These are phyloP conservation scores for Penicillium sp. DNA, from an alignment of 2,329 filamentous ascomycete species.

Conservation along the genomic window DNA sequence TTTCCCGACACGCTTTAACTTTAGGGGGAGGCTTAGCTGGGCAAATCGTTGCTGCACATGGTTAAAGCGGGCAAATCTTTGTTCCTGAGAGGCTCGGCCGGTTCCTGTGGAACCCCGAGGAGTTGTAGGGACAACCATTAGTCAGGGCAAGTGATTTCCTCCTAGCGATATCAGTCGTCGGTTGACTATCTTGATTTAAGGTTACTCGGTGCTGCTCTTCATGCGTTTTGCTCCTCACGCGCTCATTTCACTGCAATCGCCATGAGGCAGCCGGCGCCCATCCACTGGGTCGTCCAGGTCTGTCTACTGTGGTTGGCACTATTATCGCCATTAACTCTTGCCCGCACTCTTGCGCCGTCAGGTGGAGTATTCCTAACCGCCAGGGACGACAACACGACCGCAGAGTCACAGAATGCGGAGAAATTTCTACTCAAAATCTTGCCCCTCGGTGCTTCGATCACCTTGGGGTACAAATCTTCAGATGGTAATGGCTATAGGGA, in stretches of 20 bases:
- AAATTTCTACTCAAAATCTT: conserved; percentile 19
- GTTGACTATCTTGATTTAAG: neutral
- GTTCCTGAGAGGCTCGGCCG: neutral
- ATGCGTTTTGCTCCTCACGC: neutral
- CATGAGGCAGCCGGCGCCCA: conserved; percentile 9
- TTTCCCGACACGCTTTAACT: neutral
- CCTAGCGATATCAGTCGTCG: neutral
- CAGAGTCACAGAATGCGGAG: conserved; percentile 5
- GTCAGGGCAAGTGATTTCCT: conserved; percentile 1
- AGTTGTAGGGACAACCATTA: neutral
- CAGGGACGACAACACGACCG: neutral
- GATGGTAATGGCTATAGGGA: conserved; percentile 48
- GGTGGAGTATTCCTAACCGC: neutral
- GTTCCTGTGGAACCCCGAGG: neutral
- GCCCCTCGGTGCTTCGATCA: conserved; percentile 46
- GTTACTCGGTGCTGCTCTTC: neutral
- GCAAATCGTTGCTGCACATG: neutral
- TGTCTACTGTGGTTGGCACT: conserved; percentile 7
- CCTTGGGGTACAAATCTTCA: conserved; percentile 35
- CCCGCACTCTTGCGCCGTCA: neutral
- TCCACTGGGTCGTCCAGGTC: conserved; percentile 5
- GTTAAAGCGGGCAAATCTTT: neutral
- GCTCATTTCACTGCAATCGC: neutral
- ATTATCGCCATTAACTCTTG: neutral
- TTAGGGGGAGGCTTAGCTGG: conserved; percentile 2